A percentile compares a stretch with the other conserved stretches of the same genome.
Evolutionary conservation across 805 yeast genomes (phyloP).

Genomic region (Candida michaelii): DNA sequence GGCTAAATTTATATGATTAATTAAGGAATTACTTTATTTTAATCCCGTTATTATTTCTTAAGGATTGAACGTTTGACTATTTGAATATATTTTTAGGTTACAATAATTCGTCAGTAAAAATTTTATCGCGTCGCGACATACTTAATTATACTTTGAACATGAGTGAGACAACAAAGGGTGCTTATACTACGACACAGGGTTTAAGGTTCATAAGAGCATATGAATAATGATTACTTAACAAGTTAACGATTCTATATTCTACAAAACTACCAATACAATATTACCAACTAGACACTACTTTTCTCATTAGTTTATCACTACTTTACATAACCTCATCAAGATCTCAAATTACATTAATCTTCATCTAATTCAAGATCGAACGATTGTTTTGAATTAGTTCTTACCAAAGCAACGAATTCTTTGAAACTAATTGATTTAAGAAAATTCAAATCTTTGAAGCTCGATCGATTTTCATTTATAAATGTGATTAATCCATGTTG

Average conservation of each 20-base stretch:
- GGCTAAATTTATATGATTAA: too few relatives aligned
- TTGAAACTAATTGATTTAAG: constrained; percentile 13
- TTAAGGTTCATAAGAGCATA: too few relatives aligned
- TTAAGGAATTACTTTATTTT: too few relatives aligned
- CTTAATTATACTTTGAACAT: background rate
- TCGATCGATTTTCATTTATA: constrained; percentile 11
- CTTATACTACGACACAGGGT: too few relatives aligned
- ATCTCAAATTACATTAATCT: too few relatives aligned
- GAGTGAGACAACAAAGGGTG: background rate
- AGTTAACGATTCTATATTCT: too few relatives aligned
- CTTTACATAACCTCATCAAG: too few relatives aligned
- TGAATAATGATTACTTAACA: too few relatives aligned
- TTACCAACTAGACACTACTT: too few relatives aligned
- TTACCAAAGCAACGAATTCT: constrained; percentile 9
- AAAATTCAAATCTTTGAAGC: constrained; percentile 13
- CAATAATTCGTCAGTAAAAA: background rate
- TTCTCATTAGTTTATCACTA: too few relatives aligned
- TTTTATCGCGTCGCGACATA: constrained; percentile 1
- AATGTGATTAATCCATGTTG: constrained; percentile 13
- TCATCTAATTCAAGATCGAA: constrained; percentile 30
- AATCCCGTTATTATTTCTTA: background rate
- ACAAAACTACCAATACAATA: too few relatives aligned
- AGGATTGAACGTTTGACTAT: background rate
- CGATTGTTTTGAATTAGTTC: constrained; percentile 16
- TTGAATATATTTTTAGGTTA: background rate